phyloP scores from a whole-genome alignment of 2,329 filamentous ascomycete genomes.

The Exophiala oligosperma region DNA sequence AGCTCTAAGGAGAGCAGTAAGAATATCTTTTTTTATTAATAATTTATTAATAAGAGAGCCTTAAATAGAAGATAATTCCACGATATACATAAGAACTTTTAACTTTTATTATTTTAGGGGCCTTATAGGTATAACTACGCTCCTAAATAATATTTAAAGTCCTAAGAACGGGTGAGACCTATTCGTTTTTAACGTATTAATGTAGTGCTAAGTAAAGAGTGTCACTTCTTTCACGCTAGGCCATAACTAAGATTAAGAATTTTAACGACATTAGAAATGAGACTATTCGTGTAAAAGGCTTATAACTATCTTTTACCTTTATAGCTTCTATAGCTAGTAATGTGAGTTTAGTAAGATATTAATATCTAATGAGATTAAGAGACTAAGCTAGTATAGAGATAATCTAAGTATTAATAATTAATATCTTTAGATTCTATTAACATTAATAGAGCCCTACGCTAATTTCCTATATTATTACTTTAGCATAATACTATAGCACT shows the following conservation, averaged over 20 bases:
- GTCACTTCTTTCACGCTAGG: neutral
- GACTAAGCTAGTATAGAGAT: neutral
- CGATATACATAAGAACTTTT: neutral
- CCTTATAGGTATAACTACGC: neutral
- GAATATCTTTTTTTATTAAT: neutral
- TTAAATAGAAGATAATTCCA: neutral
- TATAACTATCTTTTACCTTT: neutral
- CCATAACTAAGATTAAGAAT: neutral
- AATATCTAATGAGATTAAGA: neutral
- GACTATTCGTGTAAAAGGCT: neutral
- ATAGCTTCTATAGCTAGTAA: neutral
- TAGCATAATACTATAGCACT: neutral
- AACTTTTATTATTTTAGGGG: neutral
- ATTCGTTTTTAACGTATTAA: neutral
- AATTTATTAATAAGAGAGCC: neutral
- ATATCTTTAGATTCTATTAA: neutral
- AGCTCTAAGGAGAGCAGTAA: neutral
- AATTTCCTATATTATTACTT: neutral
- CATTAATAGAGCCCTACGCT: neutral
- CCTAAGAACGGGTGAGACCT: neutral
- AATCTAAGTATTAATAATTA: neutral
- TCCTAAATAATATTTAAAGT: neutral
- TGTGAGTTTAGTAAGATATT: neutral
- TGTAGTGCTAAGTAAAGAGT: neutral
- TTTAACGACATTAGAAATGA: neutral